Evolutionary conservation across 1,284 basidiomycete species (phyloP), one percentile per base, ranked within the genome.

Genomic region (Malassezia furfur): DNA sequence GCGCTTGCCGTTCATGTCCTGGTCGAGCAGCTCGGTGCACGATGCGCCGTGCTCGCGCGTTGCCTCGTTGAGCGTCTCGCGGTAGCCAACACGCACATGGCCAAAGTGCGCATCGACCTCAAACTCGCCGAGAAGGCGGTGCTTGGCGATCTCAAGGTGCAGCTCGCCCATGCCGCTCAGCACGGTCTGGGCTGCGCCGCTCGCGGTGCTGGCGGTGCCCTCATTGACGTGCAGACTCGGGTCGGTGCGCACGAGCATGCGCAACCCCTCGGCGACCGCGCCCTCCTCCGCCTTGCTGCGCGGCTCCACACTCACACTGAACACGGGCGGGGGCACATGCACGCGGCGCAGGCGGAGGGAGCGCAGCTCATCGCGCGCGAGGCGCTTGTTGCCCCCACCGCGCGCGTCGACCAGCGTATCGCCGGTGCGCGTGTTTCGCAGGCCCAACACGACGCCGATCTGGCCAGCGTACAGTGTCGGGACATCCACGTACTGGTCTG

Each of bases 101-200:
- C 88, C 88, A 67, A 89, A 81, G 67, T 87, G 82, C 60, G 87
- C 89, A 38, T 82, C 79, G 17, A 80, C 87, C 28, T 82, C 80
- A 82, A 86, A 91, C 75, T 91, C 88, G 57, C 87, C 83, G 50
- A 79, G 79, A 31, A 91, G 77, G 25, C 89, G 80, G 35, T 83
- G 82, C 74, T 88, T 86, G 1, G 89, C 81, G 54, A 91, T 90
- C 73, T 91, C 88, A 7, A 91, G 80, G 71, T 91, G 88, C 28
- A 91, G 79, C 36, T 86, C 83, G 12, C 88, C 88, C 52, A 91
- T 81, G 4, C 88, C 88, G 63, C 88, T 86, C 2, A 89, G 80
- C 35, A 91, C 80, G 35, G 87, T 79, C 67, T 91, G 88, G 0
- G 87, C 87, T 59, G 90, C 87, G 1, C 60, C 62, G 4, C 54